These are phyloP conservation scores for Yamadazyma friedrichii DNA, from an alignment of 1,139 yeast genomes.

Conservation along the genomic window DNA sequence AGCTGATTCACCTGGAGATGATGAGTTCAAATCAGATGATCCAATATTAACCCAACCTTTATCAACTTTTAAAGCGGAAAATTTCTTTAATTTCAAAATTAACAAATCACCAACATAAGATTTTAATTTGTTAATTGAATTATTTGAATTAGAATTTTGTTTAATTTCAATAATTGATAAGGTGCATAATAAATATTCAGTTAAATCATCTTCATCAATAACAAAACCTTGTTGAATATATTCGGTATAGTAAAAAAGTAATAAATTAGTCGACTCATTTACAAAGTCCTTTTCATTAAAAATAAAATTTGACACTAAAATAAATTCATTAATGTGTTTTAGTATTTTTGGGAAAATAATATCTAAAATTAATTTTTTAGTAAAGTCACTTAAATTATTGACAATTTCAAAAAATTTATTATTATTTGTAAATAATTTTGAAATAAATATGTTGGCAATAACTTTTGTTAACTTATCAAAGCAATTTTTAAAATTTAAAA, in stretches of 20 bases:
- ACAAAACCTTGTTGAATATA: conserved; percentile 26
- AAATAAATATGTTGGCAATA: conserved; percentile 33
- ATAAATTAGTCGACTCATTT: conserved; percentile 25
- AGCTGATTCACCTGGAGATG: conserved; percentile 51
- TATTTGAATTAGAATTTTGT: conserved; percentile 12
- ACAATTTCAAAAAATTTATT: conserved; percentile 23
- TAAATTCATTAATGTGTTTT: conserved; percentile 36
- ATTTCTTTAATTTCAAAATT: conserved; percentile 23
- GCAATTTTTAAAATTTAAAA: conserved; percentile 20
- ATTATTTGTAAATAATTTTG: conserved; percentile 21
- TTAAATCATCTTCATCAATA: conserved; percentile 25
- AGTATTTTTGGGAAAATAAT: conserved; percentile 38
- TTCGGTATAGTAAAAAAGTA: conserved; percentile 22
- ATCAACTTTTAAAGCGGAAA: conserved; percentile 16
- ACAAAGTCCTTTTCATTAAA: conserved; percentile 34
- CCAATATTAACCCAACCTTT: conserved; percentile 63
- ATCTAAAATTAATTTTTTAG: conserved; percentile 32
- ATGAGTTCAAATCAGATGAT: too few relatives aligned
- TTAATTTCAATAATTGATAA: conserved; percentile 34
- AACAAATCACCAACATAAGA: conserved; percentile 7
- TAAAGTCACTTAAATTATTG: conserved; percentile 23
- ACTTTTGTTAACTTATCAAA: conserved; percentile 24
- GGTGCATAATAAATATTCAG: conserved; percentile 27
- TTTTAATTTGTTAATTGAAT: conserved; percentile 3
- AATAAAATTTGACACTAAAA: conserved; percentile 33